Evolutionary conservation across 1,284 basidiomycete species (phyloP), one percentile per base, ranked within the genome.

Genomic region (Rhodotorula sp.): DNA sequence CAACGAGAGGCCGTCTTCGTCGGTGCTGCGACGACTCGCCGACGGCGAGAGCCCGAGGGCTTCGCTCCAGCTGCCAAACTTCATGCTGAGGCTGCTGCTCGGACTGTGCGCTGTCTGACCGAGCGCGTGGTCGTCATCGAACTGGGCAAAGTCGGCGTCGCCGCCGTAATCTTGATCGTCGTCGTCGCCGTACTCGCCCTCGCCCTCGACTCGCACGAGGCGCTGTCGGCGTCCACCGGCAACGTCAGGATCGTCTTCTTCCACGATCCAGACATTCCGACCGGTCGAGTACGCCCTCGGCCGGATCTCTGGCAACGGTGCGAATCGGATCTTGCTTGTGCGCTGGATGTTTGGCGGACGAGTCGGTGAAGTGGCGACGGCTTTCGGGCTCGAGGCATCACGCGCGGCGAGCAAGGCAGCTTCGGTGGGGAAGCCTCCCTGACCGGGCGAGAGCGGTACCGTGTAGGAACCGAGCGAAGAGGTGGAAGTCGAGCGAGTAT

Each of bases 301-400:
- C 16, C 70, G 60, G 54, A 76, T 73, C 52, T 73, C 69, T 14
- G 74, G 74, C 23, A 76, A 50, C 10, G 74, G 74, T 1, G 74
- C 74, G 50, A 76, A 76, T 1, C 72, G 69, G 54, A 76, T 76
- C 55, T 56, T 67, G 38, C 26, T 45, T 31, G 48, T 43, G 19
- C 16, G 59, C 16, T 49, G 48, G 48, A 18, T 43, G 28, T 70
- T 70, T 2, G 48, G 26, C 43, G 21, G 31, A 26, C 26, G 54
- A 18, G 12, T 28, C 54, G 54, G 54, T 3, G 54, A 34, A 26
- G 28, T 55, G 38, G 23, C 43, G 56, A 28, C 21, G 48, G 23
- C 10, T 48, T 43, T 43, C 12, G 38, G 38, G 60, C 26, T 15
- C 16, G 55, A 28, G 6, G 56, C 31, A 10, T 56, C 38, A 7